Base-by-base conservation (phyloP, 257 asterid genomes). In the Verbascum thapsus region DNA sequence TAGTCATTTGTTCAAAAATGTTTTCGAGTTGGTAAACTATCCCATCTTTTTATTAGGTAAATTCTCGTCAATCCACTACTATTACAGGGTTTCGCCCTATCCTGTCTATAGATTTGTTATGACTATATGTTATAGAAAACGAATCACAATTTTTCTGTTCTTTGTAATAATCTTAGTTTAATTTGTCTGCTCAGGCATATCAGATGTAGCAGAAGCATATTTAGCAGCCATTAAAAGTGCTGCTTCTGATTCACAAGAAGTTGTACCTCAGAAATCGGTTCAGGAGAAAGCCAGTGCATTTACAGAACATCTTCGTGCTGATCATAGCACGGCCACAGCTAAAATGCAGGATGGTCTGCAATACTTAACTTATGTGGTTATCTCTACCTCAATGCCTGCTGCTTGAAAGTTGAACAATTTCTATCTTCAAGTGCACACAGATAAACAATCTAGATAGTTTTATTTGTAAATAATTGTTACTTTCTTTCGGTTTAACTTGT, bases 341-440 rank as follows among this genome's bases (percentile, higher is more conserved):
- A 92, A 83, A 75, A 66, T 92, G 80, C 87, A 87, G 78, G 99
- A 92, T 7, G 97, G 97, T 50, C 85, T 92, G 51, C 96, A 74
- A 11, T 84, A 68, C 56, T 74, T 92, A 74, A 77, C 91, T 6
- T 83, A 79, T 69, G 71, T 92, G 41, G 82, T 92, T 57, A 64
- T 89, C 69, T 78, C 94, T 30, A 77, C 89, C 66, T 81, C 98
- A 50, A 79, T 92, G 86, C 85, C 97, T 61, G 63, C 84, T 62
- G 80, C 84, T 72, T 85, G 82, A 83, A 61, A 39, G 41, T 5
- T 1, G 30, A 26, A 3, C 55, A 23, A 39, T 34, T 9, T 30
- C 47, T 15, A 18, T 64, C 50, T 53, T 30, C 71, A 51, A 45
- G 26, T 55, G 10, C 22, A 30, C 16, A 10, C 39, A 23, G 20